Conservation (phyloP, 2,329 filamentous ascomycete species). For the Didymosphaeria variabile region DNA sequence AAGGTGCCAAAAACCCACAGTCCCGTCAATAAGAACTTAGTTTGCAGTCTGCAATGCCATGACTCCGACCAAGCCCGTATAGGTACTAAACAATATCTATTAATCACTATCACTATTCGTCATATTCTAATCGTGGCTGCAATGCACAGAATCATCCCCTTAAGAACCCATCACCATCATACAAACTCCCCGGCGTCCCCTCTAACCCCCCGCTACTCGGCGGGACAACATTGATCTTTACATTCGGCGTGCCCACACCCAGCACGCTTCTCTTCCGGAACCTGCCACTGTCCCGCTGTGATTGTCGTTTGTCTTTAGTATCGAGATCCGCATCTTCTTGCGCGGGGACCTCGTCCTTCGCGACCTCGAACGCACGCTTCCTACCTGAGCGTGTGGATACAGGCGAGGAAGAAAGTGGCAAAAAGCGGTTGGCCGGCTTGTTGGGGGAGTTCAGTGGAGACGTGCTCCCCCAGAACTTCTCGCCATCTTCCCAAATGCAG, state of each 20-base stretch:
- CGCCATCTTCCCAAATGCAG: slow-evolving; percentile 45
- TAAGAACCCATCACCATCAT: slow-evolving; percentile 46
- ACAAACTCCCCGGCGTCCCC: slow-evolving; percentile 43
- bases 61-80: no score
- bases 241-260: slow-evolving; percentile 34
- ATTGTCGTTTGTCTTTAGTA: not conserved
- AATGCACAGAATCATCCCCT: slow-evolving; percentile 1
- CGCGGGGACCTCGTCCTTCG: slow-evolving; percentile 25
- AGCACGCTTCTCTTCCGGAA: slow-evolving; percentile 31
- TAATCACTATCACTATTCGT: not conserved
- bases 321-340: slow-evolving; percentile 13
- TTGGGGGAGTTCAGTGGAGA: slow-evolving; percentile 28
- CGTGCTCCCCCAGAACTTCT: slow-evolving; percentile 39
- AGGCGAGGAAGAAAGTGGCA: slow-evolving; percentile 26
- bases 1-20: no score
- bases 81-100: slow-evolving; percentile 3
- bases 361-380: slow-evolving; percentile 35
- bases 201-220: slow-evolving; percentile 23
- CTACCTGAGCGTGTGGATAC: slow-evolving; percentile 10
- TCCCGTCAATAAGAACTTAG: no score
- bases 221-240: slow-evolving; percentile 34
- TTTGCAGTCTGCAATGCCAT: no score
- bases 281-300: not conserved
- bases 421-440: slow-evolving; percentile 24
- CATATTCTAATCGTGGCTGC: not conserved